These are phyloP conservation scores for Alternaria incomplexa DNA, from an alignment of 2,329 filamentous ascomycete genomes.

Conservation along the genomic window DNA sequence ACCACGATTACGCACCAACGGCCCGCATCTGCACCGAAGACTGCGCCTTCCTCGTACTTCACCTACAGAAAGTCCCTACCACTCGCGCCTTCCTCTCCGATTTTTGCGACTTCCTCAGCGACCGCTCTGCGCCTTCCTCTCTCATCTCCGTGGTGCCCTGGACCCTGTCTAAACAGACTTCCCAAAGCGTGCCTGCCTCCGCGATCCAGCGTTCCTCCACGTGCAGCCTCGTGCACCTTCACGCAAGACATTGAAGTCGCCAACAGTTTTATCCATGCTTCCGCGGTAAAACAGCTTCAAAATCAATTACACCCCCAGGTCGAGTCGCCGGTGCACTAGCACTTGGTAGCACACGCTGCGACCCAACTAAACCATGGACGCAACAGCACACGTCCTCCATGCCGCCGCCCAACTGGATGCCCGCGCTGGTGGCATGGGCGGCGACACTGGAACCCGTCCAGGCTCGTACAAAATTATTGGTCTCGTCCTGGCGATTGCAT, in stretches of 20 bases:
- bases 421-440: slow-evolving; percentile 50
- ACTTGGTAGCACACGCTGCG: slow-evolving; percentile 15
- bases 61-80: neutral
- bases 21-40: neutral
- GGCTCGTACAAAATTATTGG: slow-evolving; percentile 82
- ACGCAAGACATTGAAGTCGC: neutral
- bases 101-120: slow-evolving; percentile 4
- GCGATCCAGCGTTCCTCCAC: slow-evolving; percentile 8
- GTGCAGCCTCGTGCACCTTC: slow-evolving; percentile 11
- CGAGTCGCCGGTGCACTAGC: slow-evolving; percentile 21
- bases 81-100: neutral
- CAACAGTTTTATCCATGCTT: slow-evolving; percentile 16
- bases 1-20: slow-evolving; percentile 16
- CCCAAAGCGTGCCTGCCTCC: slow-evolving; percentile 21
- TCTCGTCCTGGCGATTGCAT: slow-evolving; percentile 82
- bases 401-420: slow-evolving; percentile 53
- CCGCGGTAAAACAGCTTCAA: slow-evolving; percentile 9
- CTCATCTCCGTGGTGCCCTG: slow-evolving; percentile 17
- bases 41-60: slow-evolving; percentile 17
- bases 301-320: slow-evolving; percentile 6
- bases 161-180: slow-evolving; percentile 27
- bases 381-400: slow-evolving; percentile 46
- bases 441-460: slow-evolving; percentile 52
- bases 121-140: slow-evolving; percentile 6
- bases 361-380: slow-evolving; percentile 50